A percentile compares a stretch with the other conserved stretches of the same genome.
Conservation (phyloP, 108 stramenopile genomes). For the Mayamaea pseudoterrestris region DNA sequence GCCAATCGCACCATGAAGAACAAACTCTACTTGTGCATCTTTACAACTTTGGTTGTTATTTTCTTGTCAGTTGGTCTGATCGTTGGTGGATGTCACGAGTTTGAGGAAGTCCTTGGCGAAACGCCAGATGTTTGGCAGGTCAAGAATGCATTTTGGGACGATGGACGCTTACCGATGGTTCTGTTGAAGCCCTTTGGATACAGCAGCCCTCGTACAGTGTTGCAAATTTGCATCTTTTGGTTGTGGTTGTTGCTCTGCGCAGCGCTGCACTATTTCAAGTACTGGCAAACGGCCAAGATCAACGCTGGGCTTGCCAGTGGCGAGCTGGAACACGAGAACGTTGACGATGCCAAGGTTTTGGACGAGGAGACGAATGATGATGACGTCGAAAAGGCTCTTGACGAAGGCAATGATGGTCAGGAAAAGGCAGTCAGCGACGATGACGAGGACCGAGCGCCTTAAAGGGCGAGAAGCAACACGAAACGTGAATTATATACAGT, state of each 20-base stretch:
- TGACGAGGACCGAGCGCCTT: too few relatives aligned
- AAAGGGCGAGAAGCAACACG: too few relatives aligned
- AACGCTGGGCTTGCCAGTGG: too few relatives aligned
- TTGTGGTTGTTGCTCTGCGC: conserved; percentile 32
- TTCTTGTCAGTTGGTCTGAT: conserved; percentile 63
- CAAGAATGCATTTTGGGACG: conserved; percentile 33
- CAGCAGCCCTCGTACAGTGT: conserved; percentile 40
- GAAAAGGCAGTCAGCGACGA: conserved; percentile 24
- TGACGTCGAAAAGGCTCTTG: too few relatives aligned
- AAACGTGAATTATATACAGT: too few relatives aligned
- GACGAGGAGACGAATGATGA: too few relatives aligned
- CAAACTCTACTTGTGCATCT: conserved; percentile 41
- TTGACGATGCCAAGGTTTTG: too few relatives aligned
- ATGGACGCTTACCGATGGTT: conserved; percentile 50
- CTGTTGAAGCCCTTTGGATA: conserved; percentile 78
- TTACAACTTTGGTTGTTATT: conserved; percentile 37
- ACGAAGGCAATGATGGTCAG: conserved; percentile 46
- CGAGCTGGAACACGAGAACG: too few relatives aligned
- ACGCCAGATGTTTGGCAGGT: conserved; percentile 42
- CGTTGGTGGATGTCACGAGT: conserved; percentile 57
- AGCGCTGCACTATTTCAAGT: conserved; percentile 40
- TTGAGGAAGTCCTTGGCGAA: conserved; percentile 51
- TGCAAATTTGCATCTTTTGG: conserved; percentile 45
- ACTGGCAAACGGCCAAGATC: too few relatives aligned
- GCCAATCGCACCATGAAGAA: conserved; percentile 21